Evolutionary conservation across 1,284 basidiomycete species (phyloP).

Genomic region (Naganishia sp.): DNA sequence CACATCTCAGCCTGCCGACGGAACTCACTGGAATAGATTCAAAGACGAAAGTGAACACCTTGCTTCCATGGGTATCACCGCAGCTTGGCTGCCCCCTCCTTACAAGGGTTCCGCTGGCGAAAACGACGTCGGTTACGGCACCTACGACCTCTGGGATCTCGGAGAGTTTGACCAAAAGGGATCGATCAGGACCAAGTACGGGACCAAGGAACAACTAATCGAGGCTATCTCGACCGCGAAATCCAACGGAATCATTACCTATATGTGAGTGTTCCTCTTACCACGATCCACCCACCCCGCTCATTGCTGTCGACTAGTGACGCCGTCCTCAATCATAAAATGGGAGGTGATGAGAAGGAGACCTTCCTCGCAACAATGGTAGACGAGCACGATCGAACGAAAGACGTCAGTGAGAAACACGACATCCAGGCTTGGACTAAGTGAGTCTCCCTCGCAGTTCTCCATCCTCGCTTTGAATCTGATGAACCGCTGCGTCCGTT

Average conservation of each 20-base stretch:
- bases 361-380: conserved; percentile 73
- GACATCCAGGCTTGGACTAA: conserved; percentile 83
- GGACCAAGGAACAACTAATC: conserved; percentile 78
- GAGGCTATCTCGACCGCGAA: conserved; percentile 60
- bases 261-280: conserved; percentile 41
- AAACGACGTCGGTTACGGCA: conserved; percentile 55
- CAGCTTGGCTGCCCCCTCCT: conserved; percentile 61
- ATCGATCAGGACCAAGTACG: conserved; percentile 81
- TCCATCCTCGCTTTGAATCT: background rate
- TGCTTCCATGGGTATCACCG: conserved; percentile 78
- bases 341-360: conserved; percentile 78
- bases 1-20: conserved; percentile 48
- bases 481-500: conserved; percentile 35
- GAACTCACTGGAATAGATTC: conserved; percentile 77
- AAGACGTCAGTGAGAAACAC: conserved; percentile 62
- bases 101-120: conserved; percentile 40
- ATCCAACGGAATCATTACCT: conserved; percentile 50
- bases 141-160: conserved; percentile 74
- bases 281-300: background rate
- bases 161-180: conserved; percentile 91
- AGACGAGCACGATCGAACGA: conserved; percentile 58
- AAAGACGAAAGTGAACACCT: conserved; percentile 69
- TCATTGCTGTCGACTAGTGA: conserved; percentile 40
- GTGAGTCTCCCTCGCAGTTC: conserved; percentile 34
- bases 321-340: conserved; percentile 59